Evolutionary conservation across 1,284 basidiomycete genomes (phyloP).

Genomic region (Chalciporus sp.): DNA sequence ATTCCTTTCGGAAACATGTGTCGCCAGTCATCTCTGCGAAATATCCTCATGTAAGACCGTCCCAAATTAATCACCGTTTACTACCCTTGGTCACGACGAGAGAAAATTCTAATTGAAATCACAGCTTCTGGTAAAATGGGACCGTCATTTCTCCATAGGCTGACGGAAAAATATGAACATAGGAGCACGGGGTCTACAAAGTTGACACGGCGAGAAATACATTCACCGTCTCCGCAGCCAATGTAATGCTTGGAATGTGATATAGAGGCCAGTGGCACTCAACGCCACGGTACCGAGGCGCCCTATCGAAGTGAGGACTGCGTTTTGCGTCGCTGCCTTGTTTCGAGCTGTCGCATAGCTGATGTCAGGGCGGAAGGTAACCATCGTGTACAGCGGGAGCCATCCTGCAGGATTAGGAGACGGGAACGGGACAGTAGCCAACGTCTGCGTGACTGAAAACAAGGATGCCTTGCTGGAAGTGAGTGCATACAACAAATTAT

Average conservation of each 20-base stretch:
- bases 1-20: conserved; percentile 31
- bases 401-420: conserved; percentile 67
- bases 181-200: conserved; percentile 34
- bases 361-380: conserved; percentile 94
- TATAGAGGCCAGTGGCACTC: conserved; percentile 45
- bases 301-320: conserved; percentile 46
- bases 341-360: conserved; percentile 77
- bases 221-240: conserved; percentile 37
- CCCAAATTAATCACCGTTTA: conserved; percentile 39
- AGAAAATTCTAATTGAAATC: conserved; percentile 25
- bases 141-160: conserved; percentile 16
- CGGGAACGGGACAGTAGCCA: conserved; percentile 57
- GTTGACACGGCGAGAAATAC: conserved; percentile 12
- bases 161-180: conserved; percentile 8
- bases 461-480: conserved; percentile 50
- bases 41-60: conserved; percentile 36
- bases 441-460: conserved; percentile 40
- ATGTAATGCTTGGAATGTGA: conserved; percentile 41
- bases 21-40: conserved; percentile 20
- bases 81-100: conserved; percentile 23
- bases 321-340: conserved; percentile 63
- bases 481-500: conserved; percentile 72
- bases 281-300: conserved; percentile 49
- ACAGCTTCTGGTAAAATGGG: conserved; percentile 21
- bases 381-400: conserved; percentile 95